Conservation (phyloP, 2,329 filamentous ascomycete species). For the Arthrobotrys iridis region DNA sequence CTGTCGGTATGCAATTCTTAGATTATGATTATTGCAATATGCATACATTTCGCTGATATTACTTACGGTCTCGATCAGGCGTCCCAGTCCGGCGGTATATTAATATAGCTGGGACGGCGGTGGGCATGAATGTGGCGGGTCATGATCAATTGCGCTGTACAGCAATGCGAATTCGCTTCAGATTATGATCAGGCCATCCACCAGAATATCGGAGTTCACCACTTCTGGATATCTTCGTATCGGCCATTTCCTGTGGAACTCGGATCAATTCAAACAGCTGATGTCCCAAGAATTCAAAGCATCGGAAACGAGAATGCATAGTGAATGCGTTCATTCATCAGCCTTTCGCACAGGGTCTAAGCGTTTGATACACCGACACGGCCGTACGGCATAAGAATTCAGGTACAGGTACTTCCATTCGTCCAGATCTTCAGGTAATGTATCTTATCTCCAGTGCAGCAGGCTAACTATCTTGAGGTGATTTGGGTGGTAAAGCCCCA, state of each 20-base stretch:
- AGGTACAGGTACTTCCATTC: slow-evolving; percentile 10
- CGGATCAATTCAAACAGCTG: neutral
- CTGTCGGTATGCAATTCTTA: too few relatives aligned
- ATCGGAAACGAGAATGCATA: slow-evolving; percentile 5
- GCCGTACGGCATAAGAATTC: neutral
- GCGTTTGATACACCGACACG: neutral
- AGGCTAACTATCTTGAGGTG: slow-evolving; percentile 34
- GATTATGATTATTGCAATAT: too few relatives aligned
- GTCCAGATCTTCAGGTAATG: slow-evolving; percentile 2
- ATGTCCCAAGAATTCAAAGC: neutral
- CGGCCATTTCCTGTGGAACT: neutral
- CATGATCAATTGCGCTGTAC: neutral
- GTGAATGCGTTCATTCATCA: slow-evolving; percentile 4
- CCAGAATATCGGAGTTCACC: neutral
- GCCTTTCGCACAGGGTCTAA: slow-evolving; percentile 5
- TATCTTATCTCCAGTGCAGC: slow-evolving; percentile 13
- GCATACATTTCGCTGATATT: too few relatives aligned
- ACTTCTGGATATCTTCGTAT: neutral
- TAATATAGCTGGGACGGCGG: too few relatives aligned
- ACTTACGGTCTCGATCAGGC: too few relatives aligned
- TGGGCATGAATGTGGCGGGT: too few relatives aligned
- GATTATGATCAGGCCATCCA: neutral
- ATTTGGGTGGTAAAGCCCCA: neutral
- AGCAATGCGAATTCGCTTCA: neutral
- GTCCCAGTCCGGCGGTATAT: too few relatives aligned